Evolutionary conservation across 2,329 filamentous ascomycete genomes (phyloP), one percentile per base, ranked within the genome.

Genomic region (Coniella vitis): DNA sequence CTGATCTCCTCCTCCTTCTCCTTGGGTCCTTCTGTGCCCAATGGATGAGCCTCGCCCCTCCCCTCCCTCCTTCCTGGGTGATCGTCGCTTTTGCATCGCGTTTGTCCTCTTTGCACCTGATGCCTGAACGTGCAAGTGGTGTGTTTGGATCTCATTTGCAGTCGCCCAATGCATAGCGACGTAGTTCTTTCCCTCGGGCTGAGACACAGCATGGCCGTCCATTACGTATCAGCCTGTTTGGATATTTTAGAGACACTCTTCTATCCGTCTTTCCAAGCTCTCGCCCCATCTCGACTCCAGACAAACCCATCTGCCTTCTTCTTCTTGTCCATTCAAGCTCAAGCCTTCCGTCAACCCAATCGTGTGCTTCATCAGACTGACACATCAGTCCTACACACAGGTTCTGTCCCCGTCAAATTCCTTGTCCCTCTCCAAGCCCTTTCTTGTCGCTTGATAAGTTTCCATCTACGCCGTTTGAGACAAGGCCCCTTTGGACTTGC

Each of bases 141-240:
- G 38, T 38, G 25, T 52, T 34, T 45, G 46, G 35, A 13, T 5
- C 22, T 21, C 25, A 17, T 5, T 47, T 38, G 38, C 35, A 29
- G 42, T 38, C 43, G 45, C 47, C 38, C 17, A 31, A 19, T 36
- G 19, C 41, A 35, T n/a, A 31, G 12, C 32, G 19, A n/a, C 25
- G 25, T 29, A 12, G 21, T 17, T 16, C n/a, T 22, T 7, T 31
- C 41, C 49, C 17, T 42, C 10, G 10, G 38, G 17, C 38, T 17
- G 20, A 20, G 32, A 25, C 39, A 39, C 20, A 38, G 9, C 42
- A 48, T 43, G 19, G 10, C 43, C 29, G 32, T 16, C 13, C n/a
- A 21, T 41, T 13, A 19, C 22, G 12, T 25, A 17, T 14, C 41
- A 16, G 10, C 13, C n/a, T 10, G n/a, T 29, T 29, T 29, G 25